A percentile compares a stretch with the other conserved stretches of the same genome.
Conservation (phyloP, 345 rosid genomes). For the Carallia pectinifolia region DNA sequence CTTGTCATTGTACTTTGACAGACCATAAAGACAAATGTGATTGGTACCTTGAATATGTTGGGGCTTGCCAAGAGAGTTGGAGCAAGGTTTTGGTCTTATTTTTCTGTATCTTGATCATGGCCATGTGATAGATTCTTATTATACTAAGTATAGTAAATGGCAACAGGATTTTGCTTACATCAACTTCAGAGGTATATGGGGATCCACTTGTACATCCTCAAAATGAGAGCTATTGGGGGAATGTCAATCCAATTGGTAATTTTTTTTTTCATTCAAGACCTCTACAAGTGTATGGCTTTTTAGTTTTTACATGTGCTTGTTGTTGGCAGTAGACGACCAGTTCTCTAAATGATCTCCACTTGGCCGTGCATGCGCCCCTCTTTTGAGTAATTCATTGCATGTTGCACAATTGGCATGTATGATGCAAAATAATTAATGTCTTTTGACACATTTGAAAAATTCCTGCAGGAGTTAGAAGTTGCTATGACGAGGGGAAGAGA, state of each 20-base stretch:
- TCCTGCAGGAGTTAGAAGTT: constrained; percentile 76
- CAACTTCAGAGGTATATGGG: constrained; percentile 93
- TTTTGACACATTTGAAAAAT: background rate
- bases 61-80: constrained; percentile 99
- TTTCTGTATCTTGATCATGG: background rate
- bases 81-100: constrained; percentile 56
- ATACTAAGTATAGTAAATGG: constrained; percentile 7
- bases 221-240: constrained; percentile 87
- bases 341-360: no score
- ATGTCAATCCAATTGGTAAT: constrained; percentile 94
- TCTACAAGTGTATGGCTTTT: no score
- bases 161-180: constrained; percentile 85
- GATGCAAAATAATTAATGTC: background rate
- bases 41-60: constrained; percentile 91
- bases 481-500: constrained; percentile 95
- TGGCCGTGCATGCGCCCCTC: no score
- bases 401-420: no score
- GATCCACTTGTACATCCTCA: constrained; percentile 96
- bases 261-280: background rate
- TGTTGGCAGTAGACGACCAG: no score
- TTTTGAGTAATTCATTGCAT: no score
- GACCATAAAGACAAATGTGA: constrained; percentile 98
- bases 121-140: background rate
- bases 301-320: no score
- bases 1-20: constrained; percentile 20